Base-by-base conservation (phyloP, 2,329 filamentous ascomycete genomes). In the Beauveria sp. region DNA sequence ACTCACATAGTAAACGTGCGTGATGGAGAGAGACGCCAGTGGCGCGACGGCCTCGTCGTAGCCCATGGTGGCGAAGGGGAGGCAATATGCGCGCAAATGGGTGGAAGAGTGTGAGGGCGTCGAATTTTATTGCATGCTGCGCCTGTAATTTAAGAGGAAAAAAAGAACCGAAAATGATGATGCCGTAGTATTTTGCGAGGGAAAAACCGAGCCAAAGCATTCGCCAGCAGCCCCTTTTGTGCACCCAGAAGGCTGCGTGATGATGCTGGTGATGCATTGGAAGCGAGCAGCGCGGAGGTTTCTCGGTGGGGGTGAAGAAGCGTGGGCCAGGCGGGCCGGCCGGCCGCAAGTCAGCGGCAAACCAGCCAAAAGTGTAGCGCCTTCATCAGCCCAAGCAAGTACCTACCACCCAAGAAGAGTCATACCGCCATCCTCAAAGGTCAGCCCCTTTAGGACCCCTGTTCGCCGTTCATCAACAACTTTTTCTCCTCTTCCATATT, bases 1-100 rank as follows among this genome's bases (percentile, higher is more conserved):
- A 51, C 85, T 71, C 78, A 96, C 93, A 82, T 98, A 98, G 79
- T 95, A 91, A 68, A 98, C 93, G 78, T 98, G 93, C 12, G 95
- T 98, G 67, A 99, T 79, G 57, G 93, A 96, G 64, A 99, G 83
- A 26, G 93, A 98, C 57, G 93, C 91, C 62, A 98, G 80, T 46
- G 90, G 86, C n/a, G 57, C 50, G 20, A 43, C 45, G 28, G 53
- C 61, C 42, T 57, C 57, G 43, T 54, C 42, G 62, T 60, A 59
- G 20, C 34, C 49, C 55, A 55, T 60, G 48, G 24, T 58, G 24
- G 48, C 48, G 50, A 60, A 38, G 26, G 14, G 34, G 24, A 24
- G 31, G 31, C 31, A 34, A 34, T 34, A 34, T 34, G 3, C 31
- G 31, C 31, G 34, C n/a, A n/a, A 26, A 28, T 20, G 14, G 4